Base-by-base conservation (phyloP, 1,284 basidiomycete species). In the Hemileccinum hortonii region DNA sequence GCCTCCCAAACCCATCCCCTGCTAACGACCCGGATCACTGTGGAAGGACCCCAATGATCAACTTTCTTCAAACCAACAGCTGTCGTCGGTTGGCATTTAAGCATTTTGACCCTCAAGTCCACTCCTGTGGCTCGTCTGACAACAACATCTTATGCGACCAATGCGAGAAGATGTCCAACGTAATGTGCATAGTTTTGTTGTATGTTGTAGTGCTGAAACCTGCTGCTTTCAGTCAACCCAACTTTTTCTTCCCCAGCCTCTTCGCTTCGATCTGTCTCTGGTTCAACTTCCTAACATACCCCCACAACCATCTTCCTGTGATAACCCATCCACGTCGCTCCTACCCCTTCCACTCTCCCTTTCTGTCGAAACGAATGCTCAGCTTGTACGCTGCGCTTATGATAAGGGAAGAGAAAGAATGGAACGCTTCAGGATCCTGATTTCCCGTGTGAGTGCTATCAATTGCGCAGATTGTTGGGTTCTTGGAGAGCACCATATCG, bases 401-500 rank as follows among this genome's bases (percentile, higher is more conserved):
- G 10, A 10, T 1, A 7, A 5, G 4, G 38, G 47, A 12, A 48
- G 10, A 5, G 4, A 16, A 9, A 3, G 11, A 19, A 15, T 44
- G 18, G 30, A 44, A 19, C 1, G 1, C 1, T 30, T 44, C 3
- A 14, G 30, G 16, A 12, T 6, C 18, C 6, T 29, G 7, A 18
- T 38, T 14, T 12, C 19, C 14, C 36, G 19, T 6, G 26, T 39
- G 0, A 6, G 19, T 6, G 35, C 42, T 0, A 18, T 32, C 0
- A 15, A 15, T 3, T 50, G 49, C 12, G 19, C 35, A 6, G 42
- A 44, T 12, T 50, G 49, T n/a, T 50, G 42, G 49, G 16, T 50
- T n/a, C 36, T 50, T 26, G 42, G 42, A 3, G 26, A 50, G 21
- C 32, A 26, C 1, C 16, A 12, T 8, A 1, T 26, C 2, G 40